Conservation (phyloP, 176 grass and related monocot species). For the Alloteropsis semialata region DNA sequence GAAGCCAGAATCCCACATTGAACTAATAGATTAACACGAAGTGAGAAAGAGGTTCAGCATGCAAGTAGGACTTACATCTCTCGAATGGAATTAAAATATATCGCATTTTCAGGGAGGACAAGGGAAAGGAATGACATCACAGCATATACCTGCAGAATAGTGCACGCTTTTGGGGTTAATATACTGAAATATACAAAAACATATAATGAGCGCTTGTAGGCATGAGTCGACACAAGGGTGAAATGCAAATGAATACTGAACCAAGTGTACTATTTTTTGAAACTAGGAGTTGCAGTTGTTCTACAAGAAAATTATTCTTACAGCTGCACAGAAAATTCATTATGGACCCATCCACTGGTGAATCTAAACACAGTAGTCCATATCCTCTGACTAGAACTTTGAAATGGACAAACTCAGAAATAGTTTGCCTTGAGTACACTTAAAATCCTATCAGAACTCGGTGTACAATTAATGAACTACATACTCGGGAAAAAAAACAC, state of each 20-base stretch:
- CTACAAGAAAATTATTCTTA: background rate
- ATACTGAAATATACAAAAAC: background rate
- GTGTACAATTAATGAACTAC: background rate
- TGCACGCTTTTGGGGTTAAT: background rate
- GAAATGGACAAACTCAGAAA: background rate
- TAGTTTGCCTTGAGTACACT: background rate
- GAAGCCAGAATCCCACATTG: constrained; percentile 6
- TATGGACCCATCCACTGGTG: background rate
- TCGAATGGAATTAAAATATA: constrained; percentile 92
- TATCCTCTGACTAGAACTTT: background rate
- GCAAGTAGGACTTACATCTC: constrained; percentile 75
- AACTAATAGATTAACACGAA: background rate
- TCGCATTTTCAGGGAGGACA: constrained; percentile 56
- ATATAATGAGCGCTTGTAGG: background rate
- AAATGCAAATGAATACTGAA: background rate
- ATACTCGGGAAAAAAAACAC: background rate
- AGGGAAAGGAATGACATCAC: constrained; percentile 97
- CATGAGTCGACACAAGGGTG: background rate
- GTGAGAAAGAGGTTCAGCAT: background rate
- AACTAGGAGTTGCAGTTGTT: background rate
- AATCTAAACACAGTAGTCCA: background rate
- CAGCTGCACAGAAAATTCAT: background rate
- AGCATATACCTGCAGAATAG: constrained; percentile 77
- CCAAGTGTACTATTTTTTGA: background rate
- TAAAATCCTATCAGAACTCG: background rate